These are phyloP conservation scores for Aspergillus quadricinctus DNA, from an alignment of 2,329 filamentous ascomycete species.

Conservation along the genomic window DNA sequence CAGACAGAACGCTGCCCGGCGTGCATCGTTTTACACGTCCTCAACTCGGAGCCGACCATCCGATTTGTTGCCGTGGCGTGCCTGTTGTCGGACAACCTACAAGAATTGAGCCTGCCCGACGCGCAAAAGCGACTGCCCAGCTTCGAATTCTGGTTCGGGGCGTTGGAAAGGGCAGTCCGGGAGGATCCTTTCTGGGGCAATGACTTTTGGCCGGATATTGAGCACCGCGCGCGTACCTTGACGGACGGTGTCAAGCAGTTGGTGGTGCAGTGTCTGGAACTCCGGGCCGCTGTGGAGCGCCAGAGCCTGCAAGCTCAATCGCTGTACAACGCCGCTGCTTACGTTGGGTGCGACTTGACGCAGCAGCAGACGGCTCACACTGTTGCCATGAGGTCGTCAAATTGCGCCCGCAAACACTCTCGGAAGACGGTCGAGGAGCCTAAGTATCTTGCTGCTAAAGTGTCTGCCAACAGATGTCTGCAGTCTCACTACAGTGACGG, in stretches of 20 bases:
- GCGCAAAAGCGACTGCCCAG: constrained; percentile 19
- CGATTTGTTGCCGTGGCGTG: constrained; percentile 41
- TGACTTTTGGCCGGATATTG: constrained; percentile 39
- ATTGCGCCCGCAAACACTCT: constrained; percentile 29
- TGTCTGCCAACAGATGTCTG: constrained; percentile 16
- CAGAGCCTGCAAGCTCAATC: constrained; percentile 16
- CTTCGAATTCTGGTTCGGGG: constrained; percentile 38
- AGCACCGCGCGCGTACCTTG: constrained; percentile 35
- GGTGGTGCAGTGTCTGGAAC: constrained; percentile 36
- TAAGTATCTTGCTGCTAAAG: constrained; percentile 13
- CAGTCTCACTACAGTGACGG: constrained; percentile 15
- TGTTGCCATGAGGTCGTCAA: constrained; percentile 26
- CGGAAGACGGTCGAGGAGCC: constrained; percentile 34
- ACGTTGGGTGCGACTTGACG: constrained; percentile 17
- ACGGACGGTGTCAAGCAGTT: constrained; percentile 38
- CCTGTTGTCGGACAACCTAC: constrained; percentile 34
- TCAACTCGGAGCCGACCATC: constrained; percentile 43
- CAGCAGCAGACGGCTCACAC: constrained; percentile 18
- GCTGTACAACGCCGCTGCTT: constrained; percentile 15
- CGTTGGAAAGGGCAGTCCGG: constrained; percentile 37
- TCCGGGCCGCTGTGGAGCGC: constrained; percentile 23
- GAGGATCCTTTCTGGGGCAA: constrained; percentile 43
- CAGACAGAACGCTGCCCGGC: constrained; percentile 52
- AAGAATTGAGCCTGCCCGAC: constrained; percentile 20
- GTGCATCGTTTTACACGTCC: constrained; percentile 40